Conservation (phyloP, 257 asterid genomes). For the Penstemon davidsonii region DNA sequence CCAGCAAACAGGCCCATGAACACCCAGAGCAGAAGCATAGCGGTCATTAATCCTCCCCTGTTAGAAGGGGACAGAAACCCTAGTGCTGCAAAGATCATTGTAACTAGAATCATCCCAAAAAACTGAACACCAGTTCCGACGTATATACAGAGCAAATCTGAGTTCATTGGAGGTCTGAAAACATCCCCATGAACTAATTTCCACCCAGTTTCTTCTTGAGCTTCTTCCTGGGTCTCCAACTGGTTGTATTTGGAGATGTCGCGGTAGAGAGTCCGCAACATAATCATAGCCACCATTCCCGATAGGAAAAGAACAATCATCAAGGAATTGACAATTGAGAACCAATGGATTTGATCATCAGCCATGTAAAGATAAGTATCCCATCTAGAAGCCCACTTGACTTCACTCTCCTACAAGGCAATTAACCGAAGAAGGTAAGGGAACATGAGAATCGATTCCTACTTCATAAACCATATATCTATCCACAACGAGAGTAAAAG, state of each 20-base stretch:
- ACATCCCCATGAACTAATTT: slow-evolving; percentile 90
- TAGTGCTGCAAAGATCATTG: slow-evolving; percentile 76
- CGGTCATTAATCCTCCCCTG: slow-evolving; percentile 91
- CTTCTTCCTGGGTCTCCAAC: slow-evolving; percentile 92
- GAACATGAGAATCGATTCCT: slow-evolving; percentile 16
- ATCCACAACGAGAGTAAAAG: slow-evolving; percentile 4
- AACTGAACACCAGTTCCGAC: slow-evolving; percentile 91
- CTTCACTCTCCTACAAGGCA: slow-evolving; percentile 64
- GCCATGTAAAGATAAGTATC: slow-evolving; percentile 87
- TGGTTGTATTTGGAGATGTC: slow-evolving; percentile 88
- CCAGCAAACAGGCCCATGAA: slow-evolving; percentile 93
- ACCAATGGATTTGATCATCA: slow-evolving; percentile 95
- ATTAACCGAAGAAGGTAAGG: slow-evolving; percentile 2
- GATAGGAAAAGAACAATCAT: slow-evolving; percentile 90
- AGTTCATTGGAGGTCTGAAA: slow-evolving; percentile 80
- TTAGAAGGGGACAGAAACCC: slow-evolving; percentile 93
- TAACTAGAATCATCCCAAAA: slow-evolving; percentile 76
- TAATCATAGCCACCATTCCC: slow-evolving; percentile 95
- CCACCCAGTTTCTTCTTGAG: slow-evolving; percentile 98
- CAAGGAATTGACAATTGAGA: slow-evolving; percentile 82
- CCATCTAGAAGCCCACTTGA: slow-evolving; percentile 98
- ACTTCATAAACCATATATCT: background rate
- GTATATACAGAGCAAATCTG: slow-evolving; percentile 73
- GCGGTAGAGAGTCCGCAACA: slow-evolving; percentile 84
- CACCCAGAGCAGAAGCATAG: slow-evolving; percentile 90